A percentile compares a stretch with the other conserved stretches of the same genome.
These are phyloP conservation scores for Priceomyces carsonii DNA, from an alignment of 805 yeast species.

Conservation along the genomic window DNA sequence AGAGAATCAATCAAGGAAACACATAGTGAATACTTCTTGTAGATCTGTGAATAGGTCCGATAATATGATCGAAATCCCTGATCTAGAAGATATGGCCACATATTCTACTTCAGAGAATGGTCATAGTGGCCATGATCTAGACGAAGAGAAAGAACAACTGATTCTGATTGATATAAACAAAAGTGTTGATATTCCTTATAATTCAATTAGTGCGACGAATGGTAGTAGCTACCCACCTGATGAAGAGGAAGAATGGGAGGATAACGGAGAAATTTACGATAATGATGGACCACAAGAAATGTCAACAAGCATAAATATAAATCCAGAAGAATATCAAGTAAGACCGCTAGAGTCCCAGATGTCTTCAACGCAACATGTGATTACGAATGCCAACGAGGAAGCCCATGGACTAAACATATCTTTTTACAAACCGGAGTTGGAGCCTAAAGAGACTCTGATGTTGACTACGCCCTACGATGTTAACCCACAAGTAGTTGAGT, in stretches of 20 bases:
- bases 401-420: slow-evolving; percentile 3
- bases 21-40: too few species aligned
- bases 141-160: not conserved
- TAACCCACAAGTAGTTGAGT: slow-evolving; percentile 14
- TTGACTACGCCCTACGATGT: slow-evolving; percentile 16
- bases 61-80: slow-evolving; percentile 46
- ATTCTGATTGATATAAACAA: too few species aligned
- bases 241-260: not conserved
- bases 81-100: slow-evolving; percentile 30
- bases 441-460: slow-evolving; percentile 12
- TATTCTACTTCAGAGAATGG: slow-evolving; percentile 9
- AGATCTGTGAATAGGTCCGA: slow-evolving; percentile 1
- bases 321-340: too few species aligned
- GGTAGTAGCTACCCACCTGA: not conserved
- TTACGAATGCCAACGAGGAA: too few species aligned
- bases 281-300: not conserved
- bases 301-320: too few species aligned
- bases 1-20: too few species aligned
- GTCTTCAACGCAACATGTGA: too few species aligned
- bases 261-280: not conserved
- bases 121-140: too few species aligned
- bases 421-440: slow-evolving; percentile 1
- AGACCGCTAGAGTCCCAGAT: too few species aligned
- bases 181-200: too few species aligned
- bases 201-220: too few species aligned